Conservation (phyloP, 73 alveolate species). For the Tetrahymena malaccensis region DNA sequence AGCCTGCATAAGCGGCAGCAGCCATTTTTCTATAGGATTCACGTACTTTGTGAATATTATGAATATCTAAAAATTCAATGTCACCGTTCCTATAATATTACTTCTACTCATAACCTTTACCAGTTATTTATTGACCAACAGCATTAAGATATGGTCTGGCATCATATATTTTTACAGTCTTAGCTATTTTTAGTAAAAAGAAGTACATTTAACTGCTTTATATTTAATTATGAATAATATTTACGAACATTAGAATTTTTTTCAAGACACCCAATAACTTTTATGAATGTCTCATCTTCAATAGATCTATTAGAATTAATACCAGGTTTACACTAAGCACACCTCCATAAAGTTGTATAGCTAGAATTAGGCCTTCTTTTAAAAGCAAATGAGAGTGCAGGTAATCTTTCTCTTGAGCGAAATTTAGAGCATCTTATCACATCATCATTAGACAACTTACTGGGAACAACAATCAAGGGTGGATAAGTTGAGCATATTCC, state of each 20-base stretch:
- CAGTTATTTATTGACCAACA: constrained; percentile 77
- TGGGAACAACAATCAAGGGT: constrained; percentile 17
- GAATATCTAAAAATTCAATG: constrained; percentile 82
- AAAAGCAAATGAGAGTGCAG: constrained; percentile 20
- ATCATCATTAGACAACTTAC: constrained; percentile 17
- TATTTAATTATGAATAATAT: not conserved
- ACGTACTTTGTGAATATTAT: constrained; percentile 92
- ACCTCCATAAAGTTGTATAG: constrained; percentile 26
- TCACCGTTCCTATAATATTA: constrained; percentile 69
- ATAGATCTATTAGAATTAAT: constrained; percentile 29
- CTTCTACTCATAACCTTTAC: constrained; percentile 90
- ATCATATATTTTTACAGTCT: constrained; percentile 48
- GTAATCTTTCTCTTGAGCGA: constrained; percentile 41
- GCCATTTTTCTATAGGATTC: constrained; percentile 55
- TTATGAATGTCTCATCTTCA: constrained; percentile 25
- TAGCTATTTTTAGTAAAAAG: not conserved
- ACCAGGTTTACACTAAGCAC: constrained; percentile 33
- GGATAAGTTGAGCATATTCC: constrained; percentile 20
- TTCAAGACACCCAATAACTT: not conserved
- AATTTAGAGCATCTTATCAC: constrained; percentile 12
- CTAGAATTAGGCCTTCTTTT: not conserved
- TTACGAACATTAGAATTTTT: not conserved
- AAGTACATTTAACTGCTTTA: not conserved
- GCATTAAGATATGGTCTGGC: constrained; percentile 93
- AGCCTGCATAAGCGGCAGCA: constrained; percentile 15